Percentiles rank a stretch among this genome's conserved stretches.
phyloP scores from a whole-genome alignment of 2,329 filamentous ascomycete species.

The Ophiobolus disseminans region DNA sequence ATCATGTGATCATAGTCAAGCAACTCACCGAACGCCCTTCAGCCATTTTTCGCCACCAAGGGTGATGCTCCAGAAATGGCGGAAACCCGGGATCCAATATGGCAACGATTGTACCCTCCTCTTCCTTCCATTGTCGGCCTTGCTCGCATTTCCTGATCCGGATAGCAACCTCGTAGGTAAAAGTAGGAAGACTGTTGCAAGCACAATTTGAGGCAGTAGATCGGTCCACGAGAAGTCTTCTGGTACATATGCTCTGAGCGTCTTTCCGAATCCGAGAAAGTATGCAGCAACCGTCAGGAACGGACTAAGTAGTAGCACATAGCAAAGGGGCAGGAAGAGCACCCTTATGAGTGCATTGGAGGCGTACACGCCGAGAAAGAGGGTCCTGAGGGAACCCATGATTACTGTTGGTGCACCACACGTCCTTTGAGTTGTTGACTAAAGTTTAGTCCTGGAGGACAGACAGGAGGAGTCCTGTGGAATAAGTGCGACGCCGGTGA shows the following conservation, averaged over 20 bases:
- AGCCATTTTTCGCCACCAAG: conserved; percentile 56
- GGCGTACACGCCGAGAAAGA: conserved; percentile 44
- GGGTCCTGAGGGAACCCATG: conserved; percentile 42
- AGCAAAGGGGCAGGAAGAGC: conserved; percentile 45
- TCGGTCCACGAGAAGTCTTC: conserved; percentile 36
- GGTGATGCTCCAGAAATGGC: conserved; percentile 61
- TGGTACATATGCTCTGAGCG: conserved; percentile 24
- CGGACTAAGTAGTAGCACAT: conserved; percentile 38
- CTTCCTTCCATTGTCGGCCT: conserved; percentile 37
- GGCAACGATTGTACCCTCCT: conserved; percentile 58
- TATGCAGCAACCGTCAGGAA: conserved; percentile 32
- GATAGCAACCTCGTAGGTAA: conserved; percentile 43
- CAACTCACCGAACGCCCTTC: conserved; percentile 49
- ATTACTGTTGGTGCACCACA: conserved; percentile 2
- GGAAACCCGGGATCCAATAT: conserved; percentile 67
- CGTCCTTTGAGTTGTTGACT: neutral
- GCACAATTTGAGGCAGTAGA: conserved; percentile 37
- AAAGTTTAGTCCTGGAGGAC: conserved; percentile 5
- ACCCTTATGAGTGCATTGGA: conserved; percentile 43
- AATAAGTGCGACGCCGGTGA: neutral
- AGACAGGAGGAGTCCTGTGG: neutral
- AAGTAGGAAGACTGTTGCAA: conserved; percentile 33
- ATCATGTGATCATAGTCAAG: neutral
- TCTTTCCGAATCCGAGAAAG: conserved; percentile 31
- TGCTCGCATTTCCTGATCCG: conserved; percentile 16